Evolutionary conservation across 805 yeast species (phyloP).

Genomic region (Candida incommunis): DNA sequence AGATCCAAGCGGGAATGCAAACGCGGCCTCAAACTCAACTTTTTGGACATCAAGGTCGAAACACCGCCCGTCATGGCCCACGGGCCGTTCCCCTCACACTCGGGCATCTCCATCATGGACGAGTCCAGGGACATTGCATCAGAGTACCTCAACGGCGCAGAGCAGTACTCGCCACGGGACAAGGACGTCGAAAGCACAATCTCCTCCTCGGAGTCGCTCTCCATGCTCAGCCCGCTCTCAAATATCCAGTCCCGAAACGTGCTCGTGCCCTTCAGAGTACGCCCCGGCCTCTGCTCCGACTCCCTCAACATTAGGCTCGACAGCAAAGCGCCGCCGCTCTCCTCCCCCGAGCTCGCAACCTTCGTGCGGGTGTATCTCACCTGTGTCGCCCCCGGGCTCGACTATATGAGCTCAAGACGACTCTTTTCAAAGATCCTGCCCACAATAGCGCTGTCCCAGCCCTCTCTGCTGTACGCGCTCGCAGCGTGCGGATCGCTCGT

Average conservation of each 20-base stretch:
- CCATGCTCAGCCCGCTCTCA: not conserved
- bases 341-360: slow-evolving; percentile 1
- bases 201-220: not conserved
- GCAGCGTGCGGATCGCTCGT: slow-evolving; percentile 4
- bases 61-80: slow-evolving; percentile 2
- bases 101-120: slow-evolving; percentile 2
- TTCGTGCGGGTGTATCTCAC: slow-evolving; percentile 2
- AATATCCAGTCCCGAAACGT: not conserved
- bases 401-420: slow-evolving; percentile 1
- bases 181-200: not conserved
- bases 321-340: not conserved
- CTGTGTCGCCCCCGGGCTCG: slow-evolving; percentile 1
- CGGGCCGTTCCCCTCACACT: not conserved
- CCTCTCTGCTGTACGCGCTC: slow-evolving; percentile 1
- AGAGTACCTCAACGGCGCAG: slow-evolving; percentile 1
- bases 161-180: not conserved
- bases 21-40: slow-evolving; percentile 7
- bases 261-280: not conserved
- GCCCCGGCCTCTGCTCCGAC: slow-evolving; percentile 1
- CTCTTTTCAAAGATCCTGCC: slow-evolving; percentile 2
- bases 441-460: slow-evolving; percentile 3
- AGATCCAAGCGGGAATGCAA: slow-evolving; percentile 6
- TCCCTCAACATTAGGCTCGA: slow-evolving; percentile 1
- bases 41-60: slow-evolving; percentile 7
- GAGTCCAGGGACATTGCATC: slow-evolving; percentile 4